Evolutionary conservation across 2,329 filamentous ascomycete genomes (phyloP), one percentile per base, ranked within the genome.

Genomic region (Paracoccidioides brasiliensis): DNA sequence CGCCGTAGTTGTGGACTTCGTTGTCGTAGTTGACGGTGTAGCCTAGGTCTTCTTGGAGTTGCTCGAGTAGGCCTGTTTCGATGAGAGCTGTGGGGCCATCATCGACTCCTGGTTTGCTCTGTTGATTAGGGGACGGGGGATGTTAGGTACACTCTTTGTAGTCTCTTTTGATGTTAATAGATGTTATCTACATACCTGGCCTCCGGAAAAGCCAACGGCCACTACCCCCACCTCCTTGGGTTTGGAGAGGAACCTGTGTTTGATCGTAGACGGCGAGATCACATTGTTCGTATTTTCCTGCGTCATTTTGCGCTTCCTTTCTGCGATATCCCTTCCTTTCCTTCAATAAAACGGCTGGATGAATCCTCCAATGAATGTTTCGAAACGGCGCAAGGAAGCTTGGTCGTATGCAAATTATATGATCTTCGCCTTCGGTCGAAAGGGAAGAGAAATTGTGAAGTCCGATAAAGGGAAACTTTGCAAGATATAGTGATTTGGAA

Each of bases 131-230:
- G 30, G 22, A 32, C 28, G 28, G 33, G 35, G 38, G 4, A 5
- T 52, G 10, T 37, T 40, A 30, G 41, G 15, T 42, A 41, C 15
- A 6, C 14, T 38, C 37, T 6, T 8, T 46, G 44, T n/a, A n/a
- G 14, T 15, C 37, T 7, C 37, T 38, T 38, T 8, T 7, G 15
- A 15, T 28, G 62, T 57, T 58, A 55, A 57, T 59, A 10, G 22
- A 22, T 4, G 7, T 2, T 22, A 37, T 40, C 53, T 53, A 65
- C 78, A 64, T 82, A 93, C 90, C 82, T 96, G 93, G 56, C 93
- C 93, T 62, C 91, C 91, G 54, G 90, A 95, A 77, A 97, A 98
- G 60, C 91, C 91, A 41, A 97, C 93, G 52, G 91, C 90, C 41
- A 97, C 89, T 56, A 98, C 81, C 59, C 91, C 93, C 61, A 98